Conservation (phyloP, 2,329 filamentous ascomycete genomes). For the Chaetomium sp. region DNA sequence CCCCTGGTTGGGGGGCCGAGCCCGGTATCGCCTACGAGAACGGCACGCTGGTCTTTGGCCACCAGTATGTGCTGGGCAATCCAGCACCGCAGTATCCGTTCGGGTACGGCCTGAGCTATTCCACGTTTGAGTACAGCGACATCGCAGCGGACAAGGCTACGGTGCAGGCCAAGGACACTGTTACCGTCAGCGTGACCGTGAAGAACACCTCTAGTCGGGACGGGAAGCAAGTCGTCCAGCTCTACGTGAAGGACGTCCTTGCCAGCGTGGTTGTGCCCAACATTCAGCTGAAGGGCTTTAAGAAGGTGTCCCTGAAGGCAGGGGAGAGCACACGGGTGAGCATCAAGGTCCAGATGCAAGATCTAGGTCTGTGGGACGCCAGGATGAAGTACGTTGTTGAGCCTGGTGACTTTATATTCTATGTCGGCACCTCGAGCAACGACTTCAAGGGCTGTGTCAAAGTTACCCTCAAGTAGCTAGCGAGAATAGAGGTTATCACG, state of each 20-base stretch:
- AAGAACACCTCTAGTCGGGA: constrained; percentile 60
- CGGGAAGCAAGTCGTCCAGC: constrained; percentile 67
- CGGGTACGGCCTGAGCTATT: constrained; percentile 68
- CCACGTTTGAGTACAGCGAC: constrained; percentile 61
- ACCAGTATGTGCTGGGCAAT: constrained; percentile 63
- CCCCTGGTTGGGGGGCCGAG: constrained; percentile 47
- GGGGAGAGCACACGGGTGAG: constrained; percentile 58
- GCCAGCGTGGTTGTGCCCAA: constrained; percentile 66
- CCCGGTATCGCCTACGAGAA: constrained; percentile 57
- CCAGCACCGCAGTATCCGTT: constrained; percentile 65
- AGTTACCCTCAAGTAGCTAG: constrained; percentile 19
- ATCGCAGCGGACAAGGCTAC: constrained; percentile 53
- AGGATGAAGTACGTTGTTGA: constrained; percentile 75
- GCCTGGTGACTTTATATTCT: constrained; percentile 65
- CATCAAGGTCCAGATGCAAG: constrained; percentile 57
- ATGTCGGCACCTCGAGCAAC: constrained; percentile 60
- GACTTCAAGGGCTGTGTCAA: constrained; percentile 47
- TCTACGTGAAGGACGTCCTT: constrained; percentile 66
- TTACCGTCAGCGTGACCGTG: constrained; percentile 63
- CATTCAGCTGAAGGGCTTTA: constrained; percentile 65
- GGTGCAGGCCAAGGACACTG: constrained; percentile 51
- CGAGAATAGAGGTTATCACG: no score
- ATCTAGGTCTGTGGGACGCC: constrained; percentile 59
- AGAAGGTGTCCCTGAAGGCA: constrained; percentile 63
- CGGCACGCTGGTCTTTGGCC: constrained; percentile 64